phyloP scores from a whole-genome alignment of 208 protist genomes.

The Lotmaria passim region DNA sequence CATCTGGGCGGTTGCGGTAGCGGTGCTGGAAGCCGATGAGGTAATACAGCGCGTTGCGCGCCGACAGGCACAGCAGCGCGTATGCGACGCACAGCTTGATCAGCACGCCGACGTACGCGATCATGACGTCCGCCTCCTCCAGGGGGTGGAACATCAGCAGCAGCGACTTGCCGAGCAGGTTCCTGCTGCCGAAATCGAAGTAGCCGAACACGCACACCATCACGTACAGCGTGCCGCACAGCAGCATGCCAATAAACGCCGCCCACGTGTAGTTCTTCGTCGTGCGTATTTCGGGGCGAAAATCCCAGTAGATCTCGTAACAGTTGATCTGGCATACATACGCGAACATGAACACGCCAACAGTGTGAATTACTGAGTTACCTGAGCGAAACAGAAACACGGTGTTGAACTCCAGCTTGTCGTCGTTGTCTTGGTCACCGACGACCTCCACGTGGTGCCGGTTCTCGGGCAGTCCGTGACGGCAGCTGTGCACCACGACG shows the following conservation, averaged over 20 bases:
- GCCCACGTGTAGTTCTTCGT: conserved; percentile 45
- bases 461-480: conserved; percentile 31
- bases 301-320: conserved; percentile 59
- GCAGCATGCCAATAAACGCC: conserved; percentile 49
- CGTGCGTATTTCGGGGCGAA: conserved; percentile 38
- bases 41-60: conserved; percentile 67
- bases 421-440: conserved; percentile 20
- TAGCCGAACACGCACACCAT: conserved; percentile 64
- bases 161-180: conserved; percentile 46
- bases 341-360: conserved; percentile 66
- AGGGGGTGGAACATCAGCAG: conserved; percentile 63
- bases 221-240: conserved; percentile 63
- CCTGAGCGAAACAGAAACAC: conserved; percentile 55
- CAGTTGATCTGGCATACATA: conserved; percentile 67
- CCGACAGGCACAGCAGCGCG: conserved; percentile 44
- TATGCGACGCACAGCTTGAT: conserved; percentile 70
- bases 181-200: conserved; percentile 61
- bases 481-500: conserved; percentile 48
- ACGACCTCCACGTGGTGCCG: conserved; percentile 28
- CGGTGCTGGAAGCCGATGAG: conserved; percentile 45
- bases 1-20: conserved; percentile 34
- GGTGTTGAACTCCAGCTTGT: conserved; percentile 24
- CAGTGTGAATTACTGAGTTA: conserved; percentile 40
- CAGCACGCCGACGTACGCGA: conserved; percentile 59
- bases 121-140: conserved; percentile 40